These are phyloP conservation scores for Arabidopsis suecica DNA, from an alignment of 345 rosid genomes.

Conservation along the genomic window DNA sequence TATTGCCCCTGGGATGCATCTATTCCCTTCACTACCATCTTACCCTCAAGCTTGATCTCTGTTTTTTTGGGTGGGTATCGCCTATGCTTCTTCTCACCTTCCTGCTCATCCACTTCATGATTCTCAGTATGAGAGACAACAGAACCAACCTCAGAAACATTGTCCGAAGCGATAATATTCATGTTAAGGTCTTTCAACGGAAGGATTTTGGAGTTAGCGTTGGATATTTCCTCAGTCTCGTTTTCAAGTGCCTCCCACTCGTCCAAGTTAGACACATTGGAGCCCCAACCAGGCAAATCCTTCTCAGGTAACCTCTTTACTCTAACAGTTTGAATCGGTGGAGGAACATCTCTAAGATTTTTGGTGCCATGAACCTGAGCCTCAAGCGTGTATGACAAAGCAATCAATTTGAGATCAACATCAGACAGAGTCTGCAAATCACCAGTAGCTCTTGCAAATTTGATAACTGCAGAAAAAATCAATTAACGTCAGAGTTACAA, in stretches of 20 bases:
- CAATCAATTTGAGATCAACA: conserved; percentile 86
- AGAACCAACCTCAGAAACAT: conserved; percentile 53
- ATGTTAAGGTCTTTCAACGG: conserved; percentile 77
- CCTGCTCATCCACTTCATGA: conserved; percentile 53
- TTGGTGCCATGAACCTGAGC: conserved; percentile 79
- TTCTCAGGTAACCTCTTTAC: conserved; percentile 86
- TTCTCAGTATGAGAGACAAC: conserved; percentile 53
- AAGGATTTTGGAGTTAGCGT: conserved; percentile 67
- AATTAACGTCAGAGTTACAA: background rate
- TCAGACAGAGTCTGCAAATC: conserved; percentile 88
- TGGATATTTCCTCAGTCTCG: conserved; percentile 54
- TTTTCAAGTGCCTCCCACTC: conserved; percentile 92
- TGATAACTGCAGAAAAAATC: conserved; percentile 52
- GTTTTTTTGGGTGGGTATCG: conserved; percentile 62
- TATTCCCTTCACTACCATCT: conserved; percentile 85
- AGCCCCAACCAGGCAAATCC: conserved; percentile 95
- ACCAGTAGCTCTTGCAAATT: conserved; percentile 91
- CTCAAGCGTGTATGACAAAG: conserved; percentile 81
- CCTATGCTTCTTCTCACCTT: conserved; percentile 49
- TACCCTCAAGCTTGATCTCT: conserved; percentile 74
- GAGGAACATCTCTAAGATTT: conserved; percentile 77
- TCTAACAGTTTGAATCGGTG: conserved; percentile 72
- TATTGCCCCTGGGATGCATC: conserved; percentile 84
- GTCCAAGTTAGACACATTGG: conserved; percentile 84
- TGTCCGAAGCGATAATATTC: conserved; percentile 52